A percentile compares a stretch with the other conserved stretches of the same genome.
phyloP scores from a whole-genome alignment of 169 alveolate species.

The Neospora caninum region DNA sequence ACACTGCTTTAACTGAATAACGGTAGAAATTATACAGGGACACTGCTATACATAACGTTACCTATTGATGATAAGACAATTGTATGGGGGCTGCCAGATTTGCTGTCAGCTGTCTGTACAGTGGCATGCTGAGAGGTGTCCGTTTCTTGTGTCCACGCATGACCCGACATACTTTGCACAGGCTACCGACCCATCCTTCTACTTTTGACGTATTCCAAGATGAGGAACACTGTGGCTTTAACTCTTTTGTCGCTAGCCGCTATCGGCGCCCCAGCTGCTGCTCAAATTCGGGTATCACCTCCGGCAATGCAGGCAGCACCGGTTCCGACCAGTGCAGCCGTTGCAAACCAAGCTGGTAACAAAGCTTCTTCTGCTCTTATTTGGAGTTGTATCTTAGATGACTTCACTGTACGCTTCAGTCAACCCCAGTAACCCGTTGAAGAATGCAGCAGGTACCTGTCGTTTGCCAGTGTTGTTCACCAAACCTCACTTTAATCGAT shows the following conservation, averaged over 20 bases:
- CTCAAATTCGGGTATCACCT: not conserved
- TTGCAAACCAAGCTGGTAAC: slow-evolving; percentile 28
- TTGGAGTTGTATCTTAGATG: not conserved
- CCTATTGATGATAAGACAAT: too few species aligned
- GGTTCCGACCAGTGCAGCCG: not conserved
- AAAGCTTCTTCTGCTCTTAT: not conserved
- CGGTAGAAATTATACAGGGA: too few species aligned
- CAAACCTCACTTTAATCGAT: not conserved
- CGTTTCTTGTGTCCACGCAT: too few species aligned
- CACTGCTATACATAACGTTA: too few species aligned
- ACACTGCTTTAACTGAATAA: too few species aligned
- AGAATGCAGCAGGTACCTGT: slow-evolving; percentile 14
- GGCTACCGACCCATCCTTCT: too few species aligned
- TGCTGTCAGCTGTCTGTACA: too few species aligned
- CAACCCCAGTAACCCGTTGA: slow-evolving; percentile 25
- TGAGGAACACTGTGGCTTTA: slow-evolving; percentile 9
- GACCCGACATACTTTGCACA: too few species aligned
- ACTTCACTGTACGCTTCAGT: not conserved
- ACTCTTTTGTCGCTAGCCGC: slow-evolving; percentile 7
- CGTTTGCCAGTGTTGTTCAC: not conserved
- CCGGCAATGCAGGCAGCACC: not conserved
- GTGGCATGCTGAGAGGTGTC: too few species aligned
- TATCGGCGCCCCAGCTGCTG: not conserved
- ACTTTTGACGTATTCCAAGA: not conserved
- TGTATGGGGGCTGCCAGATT: too few species aligned